Evolutionary conservation across 2,329 filamentous ascomycete genomes (phyloP).

Genomic region (Cladophialophora immunda): DNA sequence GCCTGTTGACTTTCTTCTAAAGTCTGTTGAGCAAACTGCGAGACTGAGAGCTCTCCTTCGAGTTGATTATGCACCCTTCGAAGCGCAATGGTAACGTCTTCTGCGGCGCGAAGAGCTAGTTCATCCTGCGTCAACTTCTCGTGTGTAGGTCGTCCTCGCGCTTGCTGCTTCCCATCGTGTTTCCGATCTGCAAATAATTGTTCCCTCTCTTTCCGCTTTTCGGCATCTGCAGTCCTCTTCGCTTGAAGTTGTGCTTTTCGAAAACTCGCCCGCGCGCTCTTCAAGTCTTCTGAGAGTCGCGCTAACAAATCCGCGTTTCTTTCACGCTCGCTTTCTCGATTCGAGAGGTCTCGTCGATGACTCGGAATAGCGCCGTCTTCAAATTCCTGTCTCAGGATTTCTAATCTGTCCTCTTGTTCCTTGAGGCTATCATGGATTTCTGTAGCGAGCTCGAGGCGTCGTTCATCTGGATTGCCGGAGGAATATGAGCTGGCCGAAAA

Average conservation of each 20-base stretch:
- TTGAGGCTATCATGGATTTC: constrained; percentile 83
- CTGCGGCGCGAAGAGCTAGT: constrained; percentile 75
- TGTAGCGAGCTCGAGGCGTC: constrained; percentile 74
- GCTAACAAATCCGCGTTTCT: constrained; percentile 72
- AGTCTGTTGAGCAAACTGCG: constrained; percentile 88
- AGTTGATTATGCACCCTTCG: constrained; percentile 87
- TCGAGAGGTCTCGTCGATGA: constrained; percentile 20
- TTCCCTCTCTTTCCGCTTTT: constrained; percentile 79
- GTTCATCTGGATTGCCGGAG: constrained; percentile 68
- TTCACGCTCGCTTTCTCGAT: constrained; percentile 63
- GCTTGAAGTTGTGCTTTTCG: constrained; percentile 83
- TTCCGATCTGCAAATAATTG: constrained; percentile 70
- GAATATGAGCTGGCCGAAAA: constrained; percentile 70
- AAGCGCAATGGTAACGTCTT: constrained; percentile 84
- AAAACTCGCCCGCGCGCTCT: constrained; percentile 72
- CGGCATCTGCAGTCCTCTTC: constrained; percentile 75
- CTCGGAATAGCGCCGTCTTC: constrained; percentile 59
- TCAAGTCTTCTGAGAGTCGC: constrained; percentile 74
- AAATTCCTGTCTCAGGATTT: constrained; percentile 79
- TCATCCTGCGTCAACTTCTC: constrained; percentile 74
- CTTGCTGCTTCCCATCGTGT: constrained; percentile 21
- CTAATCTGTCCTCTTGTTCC: constrained; percentile 82
- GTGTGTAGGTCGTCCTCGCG: constrained; percentile 42
- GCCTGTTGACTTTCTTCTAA: constrained; percentile 73
- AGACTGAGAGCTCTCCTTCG: constrained; percentile 82